These are phyloP conservation scores for Cercospora beticola DNA, from an alignment of 2,329 filamentous ascomycete species.

Conservation along the genomic window DNA sequence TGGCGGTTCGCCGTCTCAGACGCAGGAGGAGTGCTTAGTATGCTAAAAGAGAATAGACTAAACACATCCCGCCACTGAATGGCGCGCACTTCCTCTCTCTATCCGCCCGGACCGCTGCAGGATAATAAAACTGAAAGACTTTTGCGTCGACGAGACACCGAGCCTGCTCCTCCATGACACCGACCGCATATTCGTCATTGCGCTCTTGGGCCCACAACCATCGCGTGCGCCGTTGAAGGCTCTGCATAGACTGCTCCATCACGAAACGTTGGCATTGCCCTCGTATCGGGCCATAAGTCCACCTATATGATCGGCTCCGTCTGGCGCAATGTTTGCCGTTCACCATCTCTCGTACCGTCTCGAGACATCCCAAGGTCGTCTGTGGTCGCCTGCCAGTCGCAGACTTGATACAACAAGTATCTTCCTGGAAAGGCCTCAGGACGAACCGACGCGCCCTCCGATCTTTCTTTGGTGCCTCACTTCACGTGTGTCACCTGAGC, in stretches of 20 bases:
- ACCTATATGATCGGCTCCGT: background rate
- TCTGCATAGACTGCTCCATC: background rate
- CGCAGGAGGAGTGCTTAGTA: constrained; percentile 6
- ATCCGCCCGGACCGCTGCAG: background rate
- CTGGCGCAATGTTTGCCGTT: background rate
- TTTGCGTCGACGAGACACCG: background rate
- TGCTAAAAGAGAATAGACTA: constrained; percentile 2
- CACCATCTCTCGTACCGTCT: background rate
- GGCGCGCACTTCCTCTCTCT: background rate
- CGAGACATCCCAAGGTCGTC: background rate
- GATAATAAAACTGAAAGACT: background rate
- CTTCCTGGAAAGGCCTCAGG: background rate
- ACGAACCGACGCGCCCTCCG: background rate
- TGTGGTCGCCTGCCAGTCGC: background rate
- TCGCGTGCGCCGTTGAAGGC: background rate
- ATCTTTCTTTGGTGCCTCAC: background rate
- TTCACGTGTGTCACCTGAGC: background rate
- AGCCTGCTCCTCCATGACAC: background rate
- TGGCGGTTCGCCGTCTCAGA: constrained; percentile 16
- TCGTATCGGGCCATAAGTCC: background rate
- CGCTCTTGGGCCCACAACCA: background rate
- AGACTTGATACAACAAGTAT: background rate
- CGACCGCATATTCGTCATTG: background rate
- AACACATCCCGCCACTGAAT: background rate
- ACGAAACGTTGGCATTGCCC: background rate